Evolutionary conservation across 352 stramenopile genomes (phyloP), one percentile per base, ranked within the genome.

Genomic region (Salisapilia sapeloensis): DNA sequence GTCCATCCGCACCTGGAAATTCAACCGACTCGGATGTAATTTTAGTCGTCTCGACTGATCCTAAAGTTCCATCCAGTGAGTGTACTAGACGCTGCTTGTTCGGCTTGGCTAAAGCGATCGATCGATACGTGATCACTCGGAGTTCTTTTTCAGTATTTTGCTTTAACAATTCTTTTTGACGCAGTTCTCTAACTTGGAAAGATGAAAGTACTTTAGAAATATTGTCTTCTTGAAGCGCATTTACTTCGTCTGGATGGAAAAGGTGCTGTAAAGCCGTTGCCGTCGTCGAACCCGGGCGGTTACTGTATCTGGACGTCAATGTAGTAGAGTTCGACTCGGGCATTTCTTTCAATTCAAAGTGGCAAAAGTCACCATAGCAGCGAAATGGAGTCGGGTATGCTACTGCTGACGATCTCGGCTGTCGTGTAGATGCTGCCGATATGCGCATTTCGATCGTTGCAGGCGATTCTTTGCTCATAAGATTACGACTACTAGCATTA

Each of bases 331-430:
- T 19, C 13, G 30, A 37, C 15, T 24, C 30, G 35, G 42, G 50
- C 22, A 48, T 40, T 29, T 65, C 41, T 24, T 61, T 45, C 19
- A 79, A 13, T 10, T 53, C 39, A 24, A 80, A 71, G 29, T 53
- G 49, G 42, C 67, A 84, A 33, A 84, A 84, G 35, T 84, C 67
- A 11, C 71, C 67, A 18, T 52, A 71, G 53, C 72, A 84, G 39
- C 79, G 76, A 54, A 82, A 87, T 3, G 62, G 67, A 20, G 61
- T 80, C 13, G 60, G 60, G 46, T 76, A 81, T 7, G 44, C n/a
- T n/a, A n/a, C n/a, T n/a, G n/a, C n/a, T n/a, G n/a, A n/a, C n/a
- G n/a, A n/a, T n/a, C n/a, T n/a, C n/a, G n/a, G n/a, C n/a, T n/a
- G n/a, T n/a, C n/a, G n/a, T n/a, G n/a, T n/a, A n/a, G n/a, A n/a